These are phyloP conservation scores for Mallotus japonicus DNA, from an alignment of 441 rosid species.

Conservation along the genomic window DNA sequence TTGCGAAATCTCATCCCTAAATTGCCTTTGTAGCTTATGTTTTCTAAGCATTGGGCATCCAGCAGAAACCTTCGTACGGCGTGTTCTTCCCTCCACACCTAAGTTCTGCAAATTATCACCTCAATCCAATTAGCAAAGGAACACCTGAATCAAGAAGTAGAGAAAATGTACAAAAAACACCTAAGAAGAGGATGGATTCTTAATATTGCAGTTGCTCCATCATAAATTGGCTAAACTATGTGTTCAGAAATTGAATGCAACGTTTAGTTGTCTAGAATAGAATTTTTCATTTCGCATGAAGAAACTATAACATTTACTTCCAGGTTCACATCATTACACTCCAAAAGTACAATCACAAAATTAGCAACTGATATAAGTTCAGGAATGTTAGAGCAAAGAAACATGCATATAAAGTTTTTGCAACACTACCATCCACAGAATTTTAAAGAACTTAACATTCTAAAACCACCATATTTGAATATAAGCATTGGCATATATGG, in stretches of 20 bases:
- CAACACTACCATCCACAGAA: not conserved
- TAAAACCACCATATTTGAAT: conserved; percentile 7
- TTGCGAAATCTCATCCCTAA: conserved; percentile 52
- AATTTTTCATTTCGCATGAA: too few species aligned
- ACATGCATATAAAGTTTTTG: not conserved
- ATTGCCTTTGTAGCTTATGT: conserved; percentile 60
- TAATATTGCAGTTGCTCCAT: not conserved
- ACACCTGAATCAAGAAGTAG: not conserved
- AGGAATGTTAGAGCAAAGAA: not conserved
- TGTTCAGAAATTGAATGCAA: not conserved
- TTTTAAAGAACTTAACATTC: conserved; percentile 1
- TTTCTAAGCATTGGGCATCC: conserved; percentile 91
- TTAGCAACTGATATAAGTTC: not conserved
- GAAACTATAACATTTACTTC: not conserved
- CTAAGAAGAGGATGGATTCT: not conserved
- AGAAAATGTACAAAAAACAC: not conserved
- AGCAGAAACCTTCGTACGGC: conserved; percentile 52
- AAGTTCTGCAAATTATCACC: conserved; percentile 46
- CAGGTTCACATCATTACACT: not conserved
- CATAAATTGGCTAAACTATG: not conserved
- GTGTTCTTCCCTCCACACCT: conserved; percentile 50
- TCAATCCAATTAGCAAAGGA: conserved; percentile 20
- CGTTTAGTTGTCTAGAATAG: not conserved
- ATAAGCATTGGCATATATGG: conserved; percentile 2
- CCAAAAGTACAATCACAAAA: not conserved